These are phyloP conservation scores for Colletotrichum falcatum DNA, from an alignment of 2,329 filamentous ascomycete genomes.

Conservation along the genomic window DNA sequence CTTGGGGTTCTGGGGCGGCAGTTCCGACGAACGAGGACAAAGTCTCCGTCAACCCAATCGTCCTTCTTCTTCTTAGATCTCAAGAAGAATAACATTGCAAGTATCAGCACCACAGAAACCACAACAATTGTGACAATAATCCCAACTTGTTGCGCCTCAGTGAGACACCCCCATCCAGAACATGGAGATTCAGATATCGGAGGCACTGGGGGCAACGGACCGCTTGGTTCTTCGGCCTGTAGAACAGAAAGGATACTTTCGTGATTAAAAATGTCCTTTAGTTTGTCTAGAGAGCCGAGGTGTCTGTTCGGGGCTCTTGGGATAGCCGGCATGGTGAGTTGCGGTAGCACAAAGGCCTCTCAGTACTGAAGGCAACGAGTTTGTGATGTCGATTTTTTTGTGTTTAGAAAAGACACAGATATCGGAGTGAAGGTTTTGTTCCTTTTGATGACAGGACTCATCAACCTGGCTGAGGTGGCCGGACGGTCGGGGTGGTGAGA, in stretches of 20 bases:
- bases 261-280: too few relatives aligned
- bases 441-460: too few relatives aligned
- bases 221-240: slow-evolving; percentile 27
- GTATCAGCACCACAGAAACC: slow-evolving; percentile 46
- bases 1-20: slow-evolving; percentile 18
- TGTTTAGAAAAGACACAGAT: background rate
- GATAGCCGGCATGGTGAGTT: slow-evolving; percentile 18
- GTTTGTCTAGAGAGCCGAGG: background rate
- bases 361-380: background rate
- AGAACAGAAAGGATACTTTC: background rate
- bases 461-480: too few relatives aligned
- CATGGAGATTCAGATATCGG: slow-evolving; percentile 43
- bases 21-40: slow-evolving; percentile 27
- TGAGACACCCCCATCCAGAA: slow-evolving; percentile 56
- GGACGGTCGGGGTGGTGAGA: background rate
- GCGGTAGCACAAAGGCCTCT: background rate
- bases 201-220: slow-evolving; percentile 7
- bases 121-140: slow-evolving; percentile 54
- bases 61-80: slow-evolving; percentile 32
- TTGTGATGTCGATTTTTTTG: background rate
- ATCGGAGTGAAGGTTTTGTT: too few relatives aligned
- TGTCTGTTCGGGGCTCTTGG: background rate
- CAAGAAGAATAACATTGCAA: slow-evolving; percentile 49
- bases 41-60: slow-evolving; percentile 21
- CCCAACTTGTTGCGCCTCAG: slow-evolving; percentile 51